Conservation (phyloP, 768 basidiomycete genomes). For the Auricularia sp. region DNA sequence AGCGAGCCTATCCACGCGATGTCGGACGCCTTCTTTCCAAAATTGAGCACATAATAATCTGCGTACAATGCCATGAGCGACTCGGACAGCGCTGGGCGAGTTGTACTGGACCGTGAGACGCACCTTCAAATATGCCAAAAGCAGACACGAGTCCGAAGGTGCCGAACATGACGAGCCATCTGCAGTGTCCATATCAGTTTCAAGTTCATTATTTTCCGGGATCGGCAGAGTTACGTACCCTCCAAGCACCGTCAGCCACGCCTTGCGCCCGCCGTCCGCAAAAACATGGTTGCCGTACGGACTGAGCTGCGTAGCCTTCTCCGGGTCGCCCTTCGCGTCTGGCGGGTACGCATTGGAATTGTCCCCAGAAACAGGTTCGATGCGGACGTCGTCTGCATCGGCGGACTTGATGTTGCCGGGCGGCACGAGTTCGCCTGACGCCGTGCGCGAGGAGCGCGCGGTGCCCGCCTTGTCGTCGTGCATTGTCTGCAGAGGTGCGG, state of each 20-base stretch:
- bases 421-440: no score
- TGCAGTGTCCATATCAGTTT: background rate
- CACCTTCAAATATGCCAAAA: background rate
- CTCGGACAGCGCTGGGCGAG: background rate
- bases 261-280: constrained; percentile 8
- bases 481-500: no score
- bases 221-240: constrained; percentile 20
- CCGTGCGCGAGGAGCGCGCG: no score
- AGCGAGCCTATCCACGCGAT: constrained; percentile 26
- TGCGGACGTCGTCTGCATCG: no score
- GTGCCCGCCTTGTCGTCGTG: no score
- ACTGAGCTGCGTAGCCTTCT: background rate
- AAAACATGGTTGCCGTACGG: background rate
- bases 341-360: no score
- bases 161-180: constrained; percentile 3
- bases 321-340: no score
- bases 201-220: background rate
- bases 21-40: constrained; percentile 19
- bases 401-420: no score
- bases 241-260: constrained; percentile 35
- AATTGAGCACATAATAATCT: constrained; percentile 20
- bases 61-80: background rate
- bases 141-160: constrained; percentile 13
- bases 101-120: background rate
- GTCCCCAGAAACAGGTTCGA: no score